A percentile compares a stretch with the other conserved stretches of the same genome.
phyloP scores from a whole-genome alignment of 495 filamentous ascomycete species.

The Neurospora cerealis region DNA sequence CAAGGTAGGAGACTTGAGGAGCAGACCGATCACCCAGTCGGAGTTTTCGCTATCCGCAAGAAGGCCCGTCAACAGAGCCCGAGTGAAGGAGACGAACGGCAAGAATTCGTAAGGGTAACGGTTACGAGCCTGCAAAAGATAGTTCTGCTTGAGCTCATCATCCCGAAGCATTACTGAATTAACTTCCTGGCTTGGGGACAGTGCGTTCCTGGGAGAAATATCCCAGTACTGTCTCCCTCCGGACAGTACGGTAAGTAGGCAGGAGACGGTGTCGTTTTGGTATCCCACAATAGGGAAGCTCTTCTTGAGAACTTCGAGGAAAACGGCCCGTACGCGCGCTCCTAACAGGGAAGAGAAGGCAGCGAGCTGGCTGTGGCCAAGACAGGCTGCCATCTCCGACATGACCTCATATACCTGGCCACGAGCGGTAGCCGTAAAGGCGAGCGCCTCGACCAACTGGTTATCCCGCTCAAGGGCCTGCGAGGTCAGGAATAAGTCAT shows the following conservation, averaged over 20 bases:
- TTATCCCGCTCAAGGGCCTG: constrained; percentile 31
- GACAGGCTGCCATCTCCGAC: constrained; percentile 39
- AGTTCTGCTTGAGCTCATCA: constrained; percentile 39
- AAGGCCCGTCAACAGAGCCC: constrained; percentile 26
- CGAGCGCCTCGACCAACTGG: constrained; percentile 25
- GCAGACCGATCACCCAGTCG: constrained; percentile 39
- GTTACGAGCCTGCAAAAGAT: constrained; percentile 52
- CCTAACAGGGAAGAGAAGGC: constrained; percentile 38
- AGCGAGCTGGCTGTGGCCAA: constrained; percentile 34
- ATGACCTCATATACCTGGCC: constrained; percentile 55
- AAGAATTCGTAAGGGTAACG: constrained; percentile 81
- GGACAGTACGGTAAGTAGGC: constrained; percentile 50
- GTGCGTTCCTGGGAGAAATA: constrained; percentile 22
- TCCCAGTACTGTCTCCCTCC: constrained; percentile 48
- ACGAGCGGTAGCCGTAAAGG: constrained; percentile 42
- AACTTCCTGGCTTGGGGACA: constrained; percentile 35
- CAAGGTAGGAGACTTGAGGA: constrained; percentile 57
- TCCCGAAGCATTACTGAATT: constrained; percentile 45
- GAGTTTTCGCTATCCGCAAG: constrained; percentile 40
- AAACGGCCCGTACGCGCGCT: constrained; percentile 43
- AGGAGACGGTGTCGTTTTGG: constrained; percentile 51
- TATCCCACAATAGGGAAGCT: constrained; percentile 52
- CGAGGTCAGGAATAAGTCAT: constrained; percentile 36
- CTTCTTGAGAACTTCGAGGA: constrained; percentile 56
- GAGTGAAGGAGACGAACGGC: constrained; percentile 55